phyloP scores from a whole-genome alignment of 2,329 filamentous ascomycete genomes.

The Trichothecium roseum region DNA sequence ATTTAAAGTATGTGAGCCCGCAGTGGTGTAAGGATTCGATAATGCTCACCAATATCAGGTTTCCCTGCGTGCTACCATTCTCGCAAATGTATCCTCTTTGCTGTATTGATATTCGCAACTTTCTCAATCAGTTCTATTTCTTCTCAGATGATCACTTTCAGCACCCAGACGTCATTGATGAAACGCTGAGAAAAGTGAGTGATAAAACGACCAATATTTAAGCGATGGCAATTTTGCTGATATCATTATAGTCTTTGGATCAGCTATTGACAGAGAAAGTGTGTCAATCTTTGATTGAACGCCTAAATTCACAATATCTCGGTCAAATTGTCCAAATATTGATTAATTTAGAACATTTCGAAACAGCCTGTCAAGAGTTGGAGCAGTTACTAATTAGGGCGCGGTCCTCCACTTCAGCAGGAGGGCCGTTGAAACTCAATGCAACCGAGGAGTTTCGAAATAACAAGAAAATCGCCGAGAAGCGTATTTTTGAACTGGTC shows the following conservation, averaged over 20 bases:
- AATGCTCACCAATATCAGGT: conserved; percentile 36
- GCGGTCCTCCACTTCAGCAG: conserved; percentile 69
- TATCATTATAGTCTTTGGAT: conserved; percentile 66
- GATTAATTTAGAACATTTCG: conserved; percentile 95
- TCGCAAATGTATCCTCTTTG: conserved; percentile 98
- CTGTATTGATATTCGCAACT: conserved; percentile 96
- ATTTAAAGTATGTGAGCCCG: conserved; percentile 52
- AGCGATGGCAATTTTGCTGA: conserved; percentile 5
- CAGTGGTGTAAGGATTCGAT: not conserved
- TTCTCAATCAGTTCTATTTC: conserved; percentile 96
- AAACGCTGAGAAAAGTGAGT: conserved; percentile 67
- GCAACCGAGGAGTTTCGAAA: conserved; percentile 80
- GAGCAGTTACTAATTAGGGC: conserved; percentile 79
- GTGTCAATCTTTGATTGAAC: conserved; percentile 79
- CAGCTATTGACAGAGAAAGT: conserved; percentile 89
- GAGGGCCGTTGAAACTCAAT: conserved; percentile 66
- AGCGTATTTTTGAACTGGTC: conserved; percentile 95
- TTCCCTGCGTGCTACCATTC: conserved; percentile 92
- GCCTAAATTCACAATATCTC: conserved; percentile 83
- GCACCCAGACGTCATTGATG: conserved; percentile 80
- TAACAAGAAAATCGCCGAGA: conserved; percentile 93
- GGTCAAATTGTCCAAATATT: conserved; percentile 98
- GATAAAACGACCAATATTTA: not conserved
- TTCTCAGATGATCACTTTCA: conserved; percentile 96
- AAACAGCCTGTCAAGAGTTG: conserved; percentile 81